Evolutionary conservation across 163 green algal species (phyloP), one percentile per base, ranked within the genome.

Genomic region (Prototheca stagnorum): DNA sequence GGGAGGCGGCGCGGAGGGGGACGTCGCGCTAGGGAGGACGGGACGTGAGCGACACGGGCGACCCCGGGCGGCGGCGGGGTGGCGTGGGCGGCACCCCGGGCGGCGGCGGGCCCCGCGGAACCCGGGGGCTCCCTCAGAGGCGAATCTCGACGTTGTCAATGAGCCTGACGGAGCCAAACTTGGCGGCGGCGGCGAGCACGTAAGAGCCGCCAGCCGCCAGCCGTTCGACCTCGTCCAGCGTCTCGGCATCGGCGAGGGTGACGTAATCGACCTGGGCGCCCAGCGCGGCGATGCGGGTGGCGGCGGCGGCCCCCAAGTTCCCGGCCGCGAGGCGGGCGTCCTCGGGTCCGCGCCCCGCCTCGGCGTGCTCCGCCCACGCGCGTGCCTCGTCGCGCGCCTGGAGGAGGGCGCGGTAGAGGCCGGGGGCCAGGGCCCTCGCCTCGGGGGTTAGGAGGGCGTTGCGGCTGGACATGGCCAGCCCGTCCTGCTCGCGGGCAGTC

Each of bases 381-480:
- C 4, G 33, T n/a, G n/a, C n/a, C 27, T 22, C 35, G 12, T 54
- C 36, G 1, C 23, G 35, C 7, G 54, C 53, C 15, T 8, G 36
- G n/a, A 55, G 28, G 19, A 93, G 51, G 2, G 70, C 68, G 1
- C 56, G 33, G 23, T 53, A 62, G 51, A 93, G 81, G 61, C 49
- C 55, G 7, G 74, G 55, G 16, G 65, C 72, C 5, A 53, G 46
- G 14, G 54, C 5, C 4, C 82, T 50, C n/a, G 74, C 31, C 11
- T 82, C 66, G 0, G 51, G 21, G 1, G 61, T 67, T n/a, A 93
- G 72, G 23, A 83, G 54, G 14, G 68, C 74, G 50, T 93, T 93
- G 39, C 81, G 78, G 58, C 75, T 88, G 78, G 80, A 92, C 78
- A 93, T 85, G 47, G 84, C 84, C 28, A 94, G 59, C 1, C 84